Base-by-base conservation (phyloP, 2,329 filamentous ascomycete genomes). In the Nemania sp. region DNA sequence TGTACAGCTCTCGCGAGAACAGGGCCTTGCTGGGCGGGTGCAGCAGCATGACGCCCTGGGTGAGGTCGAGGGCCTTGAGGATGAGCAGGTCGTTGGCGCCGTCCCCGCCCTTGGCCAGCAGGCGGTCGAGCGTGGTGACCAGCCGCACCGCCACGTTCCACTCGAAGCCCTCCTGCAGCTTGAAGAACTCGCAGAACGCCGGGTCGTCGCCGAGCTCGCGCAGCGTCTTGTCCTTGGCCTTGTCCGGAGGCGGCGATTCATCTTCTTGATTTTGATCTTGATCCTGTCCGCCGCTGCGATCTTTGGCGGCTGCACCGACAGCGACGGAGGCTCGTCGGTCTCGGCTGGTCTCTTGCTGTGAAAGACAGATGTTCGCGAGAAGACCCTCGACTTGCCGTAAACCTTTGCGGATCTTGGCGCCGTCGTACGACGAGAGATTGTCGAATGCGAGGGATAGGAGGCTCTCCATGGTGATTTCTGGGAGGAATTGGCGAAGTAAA, bases 151-250 rank as follows among this genome's bases (percentile, higher is more conserved):
- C 88, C 50, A 97, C 90, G 75, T 99, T 99, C 89, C 91, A 97
- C 75, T 97, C 91, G 69, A 99, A 99, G 2, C 92, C 90, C 68
- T 97, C 92, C 72, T 99, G 94, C 61, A 97, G 72, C 71, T 96
- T 91, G 78, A 96, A 97, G 77, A 97, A 97, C 73, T 97, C 91
- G 62, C 90, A 80, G 70, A 97, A 97, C 17, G 92, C 93, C 17
- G 89, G 90, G 72, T 97, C 94, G 60, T 86, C 83, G 45, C 83
- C 81, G 59, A 97, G 75, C 52, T 91, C 86, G 19, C 77, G 76
- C 44, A 96, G 79, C 12, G 80, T 78, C 73, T 90, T 91, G 47
- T 76, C 75, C 24, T 73, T 79, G 12, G 80, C 78, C 73, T 90
- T 91, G 47, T 76, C 75, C 24, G 73, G 71, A 8, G 75, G 73